A percentile compares a stretch with the other conserved stretches of the same genome.
These are phyloP conservation scores for Beauveria australis DNA, from an alignment of 2,329 filamentous ascomycete genomes.

Conservation along the genomic window DNA sequence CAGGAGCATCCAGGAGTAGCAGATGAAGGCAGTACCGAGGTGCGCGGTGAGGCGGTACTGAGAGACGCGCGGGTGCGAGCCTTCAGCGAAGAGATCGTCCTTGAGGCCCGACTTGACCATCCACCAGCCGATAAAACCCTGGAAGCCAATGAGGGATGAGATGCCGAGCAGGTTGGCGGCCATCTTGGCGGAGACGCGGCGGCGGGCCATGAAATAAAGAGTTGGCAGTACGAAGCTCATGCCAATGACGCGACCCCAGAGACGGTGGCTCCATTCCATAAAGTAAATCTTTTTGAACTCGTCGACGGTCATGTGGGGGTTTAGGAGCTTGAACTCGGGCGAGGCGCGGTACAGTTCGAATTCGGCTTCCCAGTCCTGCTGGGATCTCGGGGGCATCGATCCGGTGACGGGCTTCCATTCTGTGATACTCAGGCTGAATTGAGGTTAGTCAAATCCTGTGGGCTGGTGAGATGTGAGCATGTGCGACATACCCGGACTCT, in stretches of 20 bases:
- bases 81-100: conserved; percentile 88
- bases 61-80: conserved; percentile 82
- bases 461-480: neutral
- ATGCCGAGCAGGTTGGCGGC: conserved; percentile 73
- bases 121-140: conserved; percentile 97
- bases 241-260: conserved; percentile 90
- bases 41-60: conserved; percentile 91
- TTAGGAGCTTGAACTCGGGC: conserved; percentile 86
- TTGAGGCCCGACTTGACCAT: conserved; percentile 97
- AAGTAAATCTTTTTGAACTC: conserved; percentile 99
- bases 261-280: conserved; percentile 96
- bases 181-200: conserved; percentile 71
- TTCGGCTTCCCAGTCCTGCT: conserved; percentile 81
- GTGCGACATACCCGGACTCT: conserved; percentile 72
- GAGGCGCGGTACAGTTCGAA: conserved; percentile 88
- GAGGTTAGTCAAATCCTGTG: neutral
- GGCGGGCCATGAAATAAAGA: conserved; percentile 75
- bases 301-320: conserved; percentile 82
- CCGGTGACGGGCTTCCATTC: conserved; percentile 98
- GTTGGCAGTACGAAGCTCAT: conserved; percentile 83
- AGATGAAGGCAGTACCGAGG: conserved; percentile 81
- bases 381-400: conserved; percentile 71
- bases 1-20: conserved; percentile 91
- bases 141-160: conserved; percentile 82
- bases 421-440: conserved; percentile 78